These are phyloP conservation scores for Arctium lappa DNA, from an alignment of 129 eudicot species.

Conservation along the genomic window DNA sequence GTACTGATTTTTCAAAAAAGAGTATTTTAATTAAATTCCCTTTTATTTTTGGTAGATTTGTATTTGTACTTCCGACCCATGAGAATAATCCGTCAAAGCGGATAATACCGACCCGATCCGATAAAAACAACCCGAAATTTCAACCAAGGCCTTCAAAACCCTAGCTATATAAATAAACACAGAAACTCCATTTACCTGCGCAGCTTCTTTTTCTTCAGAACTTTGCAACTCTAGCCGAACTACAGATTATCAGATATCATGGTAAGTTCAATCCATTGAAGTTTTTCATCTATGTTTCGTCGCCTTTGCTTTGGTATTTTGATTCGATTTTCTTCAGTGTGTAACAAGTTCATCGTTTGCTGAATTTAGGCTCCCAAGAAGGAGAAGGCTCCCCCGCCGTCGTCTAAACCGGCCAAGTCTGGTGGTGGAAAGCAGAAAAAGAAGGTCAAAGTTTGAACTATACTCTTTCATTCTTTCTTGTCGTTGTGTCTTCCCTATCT, in stretches of 20 bases:
- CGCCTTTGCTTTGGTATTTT: background rate
- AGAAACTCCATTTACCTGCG: background rate
- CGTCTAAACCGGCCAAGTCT: constrained; percentile 90
- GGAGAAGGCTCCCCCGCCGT: constrained; percentile 85
- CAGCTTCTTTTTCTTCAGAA: constrained; percentile 19
- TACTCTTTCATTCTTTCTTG: background rate
- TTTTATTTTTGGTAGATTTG: background rate
- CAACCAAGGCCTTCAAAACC: constrained; percentile 22
- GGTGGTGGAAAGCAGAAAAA: constrained; percentile 95
- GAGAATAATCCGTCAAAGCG: background rate
- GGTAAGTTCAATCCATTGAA: constrained; percentile 13
- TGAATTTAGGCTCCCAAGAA: constrained; percentile 73
- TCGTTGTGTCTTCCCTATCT: no score
- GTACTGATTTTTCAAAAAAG: no score
- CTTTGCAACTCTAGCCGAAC: constrained; percentile 1
- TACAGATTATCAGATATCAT: constrained; percentile 21
- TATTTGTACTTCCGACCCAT: background rate
- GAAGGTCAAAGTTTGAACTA: constrained; percentile 44
- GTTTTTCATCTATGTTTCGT: background rate
- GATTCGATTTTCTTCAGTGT: background rate
- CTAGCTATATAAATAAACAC: constrained; percentile 32
- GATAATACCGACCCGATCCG: constrained; percentile 1
- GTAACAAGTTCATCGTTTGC: constrained; percentile 2
- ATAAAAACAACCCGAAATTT: background rate
- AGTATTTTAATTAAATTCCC: no score